Base-by-base conservation (phyloP, 768 basidiomycete species). In the Trametes punicea region DNA sequence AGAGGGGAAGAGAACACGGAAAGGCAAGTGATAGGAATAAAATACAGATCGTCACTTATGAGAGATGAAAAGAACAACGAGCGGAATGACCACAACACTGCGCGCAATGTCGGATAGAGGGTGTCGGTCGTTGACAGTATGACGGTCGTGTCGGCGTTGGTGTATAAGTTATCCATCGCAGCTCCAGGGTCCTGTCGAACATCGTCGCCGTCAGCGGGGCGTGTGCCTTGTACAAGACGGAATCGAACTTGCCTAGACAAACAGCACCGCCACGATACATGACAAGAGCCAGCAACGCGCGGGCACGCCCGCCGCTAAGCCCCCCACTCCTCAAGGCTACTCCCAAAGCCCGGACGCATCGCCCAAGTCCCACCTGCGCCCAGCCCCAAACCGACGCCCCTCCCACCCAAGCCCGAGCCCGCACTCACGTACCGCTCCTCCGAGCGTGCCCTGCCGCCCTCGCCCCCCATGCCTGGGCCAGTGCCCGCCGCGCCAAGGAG, bases 271-370 rank as follows among this genome's bases (percentile, higher is more conserved):
- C 38, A 26, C 5, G 31, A 27, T 40, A 29, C 33, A 21, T 38
- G 10, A 2, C 34, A 4, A 10, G n/a, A 36, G 34, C 3, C 25
- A 13, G 36, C 16, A n/a, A n/a, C n/a, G n/a, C n/a, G n/a, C n/a
- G n/a, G n/a, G n/a, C n/a, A n/a, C n/a, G n/a, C n/a, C n/a, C n/a
- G 8, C 31, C 38, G 5, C 44, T 58, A 67, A 23, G 61, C 62
- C 7, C 66, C 66, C 67, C 67, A 68, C 46, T 68, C 67, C 46
- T 68, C 67, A 41, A 64, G 42, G 9, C 56, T 44, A 18, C 51
- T 31, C 15, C 60, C 63, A 46, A 61, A 64, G 30, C 67, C 67
- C 16, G 62, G 62, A 13, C 65, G 47, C 46, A 59, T 55, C 29
- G 52, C 50, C 63, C 63, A 68, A 13, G 42, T 51, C 45, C 62